phyloP scores from a whole-genome alignment of 2,329 filamentous ascomycete genomes.

The Aspergillus sp. region DNA sequence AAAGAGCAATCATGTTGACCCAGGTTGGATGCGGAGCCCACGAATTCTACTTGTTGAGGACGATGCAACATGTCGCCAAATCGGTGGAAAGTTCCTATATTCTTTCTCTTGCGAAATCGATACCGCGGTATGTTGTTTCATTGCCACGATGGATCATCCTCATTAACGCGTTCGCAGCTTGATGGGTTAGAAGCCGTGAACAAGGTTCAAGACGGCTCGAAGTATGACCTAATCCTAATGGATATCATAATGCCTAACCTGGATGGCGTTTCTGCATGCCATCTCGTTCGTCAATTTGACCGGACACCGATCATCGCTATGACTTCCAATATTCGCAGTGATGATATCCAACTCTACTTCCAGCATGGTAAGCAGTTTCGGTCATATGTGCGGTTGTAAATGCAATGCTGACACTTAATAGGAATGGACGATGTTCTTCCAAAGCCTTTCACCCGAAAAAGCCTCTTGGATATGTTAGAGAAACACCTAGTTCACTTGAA shows the following conservation, averaged over 20 bases:
- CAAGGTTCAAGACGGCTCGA: constrained; percentile 68
- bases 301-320: constrained; percentile 90
- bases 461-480: constrained; percentile 79
- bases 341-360: constrained; percentile 97
- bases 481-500: constrained; percentile 85
- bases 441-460: constrained; percentile 91
- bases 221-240: constrained; percentile 76
- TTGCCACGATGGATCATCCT: neutral
- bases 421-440: constrained; percentile 97
- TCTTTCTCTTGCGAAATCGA: constrained; percentile 65
- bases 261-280: constrained; percentile 91
- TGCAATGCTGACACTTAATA: constrained; percentile 41
- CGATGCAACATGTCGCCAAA: constrained; percentile 65
- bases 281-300: constrained; percentile 86
- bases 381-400: neutral
- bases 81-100: constrained; percentile 66
- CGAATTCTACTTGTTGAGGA: constrained; percentile 89
- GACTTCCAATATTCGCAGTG: constrained; percentile 96
- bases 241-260: constrained; percentile 97
- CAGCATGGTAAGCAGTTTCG: constrained; percentile 72
- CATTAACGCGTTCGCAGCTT: constrained; percentile 51
- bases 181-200: constrained; percentile 90
- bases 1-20: constrained; percentile 61
- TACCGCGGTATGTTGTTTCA: constrained; percentile 54
- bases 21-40: constrained; percentile 67